A percentile compares a stretch with the other conserved stretches of the same genome.
These are phyloP conservation scores for Phaeosphaeria sp. DNA, from an alignment of 2,329 filamentous ascomycete genomes.

Conservation along the genomic window DNA sequence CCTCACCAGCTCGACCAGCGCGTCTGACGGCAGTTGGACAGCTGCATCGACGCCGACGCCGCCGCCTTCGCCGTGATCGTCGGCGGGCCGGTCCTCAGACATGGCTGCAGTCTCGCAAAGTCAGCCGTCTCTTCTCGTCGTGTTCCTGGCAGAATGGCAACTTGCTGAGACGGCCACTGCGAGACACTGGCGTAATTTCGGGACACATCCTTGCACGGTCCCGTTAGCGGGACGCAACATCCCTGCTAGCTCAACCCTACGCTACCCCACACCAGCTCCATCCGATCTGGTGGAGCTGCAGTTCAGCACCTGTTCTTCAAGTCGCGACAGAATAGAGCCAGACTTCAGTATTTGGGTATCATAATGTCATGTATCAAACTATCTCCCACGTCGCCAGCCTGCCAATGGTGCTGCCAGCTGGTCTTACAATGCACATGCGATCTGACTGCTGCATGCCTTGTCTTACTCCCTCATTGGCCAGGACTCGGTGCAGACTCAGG, in stretches of 20 bases:
- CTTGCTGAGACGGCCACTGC: constrained; percentile 11
- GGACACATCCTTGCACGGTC: constrained; percentile 24
- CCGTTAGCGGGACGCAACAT: constrained; percentile 20
- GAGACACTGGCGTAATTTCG: constrained; percentile 32
- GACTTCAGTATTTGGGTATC: neutral
- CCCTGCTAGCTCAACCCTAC: constrained; percentile 12
- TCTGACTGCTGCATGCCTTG: constrained; percentile 32
- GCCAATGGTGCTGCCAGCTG: constrained; percentile 79
- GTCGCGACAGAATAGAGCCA: too few relatives aligned
- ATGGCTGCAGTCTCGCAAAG: constrained; percentile 29
- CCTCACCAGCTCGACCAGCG: constrained; percentile 42
- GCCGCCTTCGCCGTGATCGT: constrained; percentile 18
- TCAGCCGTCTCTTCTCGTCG: neutral
- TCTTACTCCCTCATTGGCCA: constrained; percentile 49
- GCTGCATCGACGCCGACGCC: constrained; percentile 33
- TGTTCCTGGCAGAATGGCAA: constrained; percentile 7
- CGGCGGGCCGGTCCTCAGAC: constrained; percentile 46
- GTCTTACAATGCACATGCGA: constrained; percentile 77
- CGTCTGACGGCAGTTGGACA: constrained; percentile 34
- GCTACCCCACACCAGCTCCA: constrained; percentile 11
- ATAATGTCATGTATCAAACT: constrained; percentile 48
- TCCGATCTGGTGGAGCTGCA: constrained; percentile 1
- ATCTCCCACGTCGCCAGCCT: constrained; percentile 82
- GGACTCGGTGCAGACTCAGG: constrained; percentile 66
- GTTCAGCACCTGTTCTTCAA: neutral